A percentile compares a stretch with the other conserved stretches of the same genome.
Conservation (phyloP, 2,329 filamentous ascomycete genomes). For the Penicillium corylophilum region DNA sequence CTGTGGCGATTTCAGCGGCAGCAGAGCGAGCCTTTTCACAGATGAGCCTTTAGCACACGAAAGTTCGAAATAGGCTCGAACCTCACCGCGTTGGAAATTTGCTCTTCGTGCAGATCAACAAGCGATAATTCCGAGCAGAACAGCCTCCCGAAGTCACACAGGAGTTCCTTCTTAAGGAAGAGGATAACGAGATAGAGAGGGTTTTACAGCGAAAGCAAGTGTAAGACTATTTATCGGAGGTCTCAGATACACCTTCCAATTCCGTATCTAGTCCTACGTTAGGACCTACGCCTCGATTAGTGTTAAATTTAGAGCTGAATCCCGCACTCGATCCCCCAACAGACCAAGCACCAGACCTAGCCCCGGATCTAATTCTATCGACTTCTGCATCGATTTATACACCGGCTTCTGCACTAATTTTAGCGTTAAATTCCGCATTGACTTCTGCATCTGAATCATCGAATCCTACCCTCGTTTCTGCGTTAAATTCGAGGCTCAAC, state of each 20-base stretch:
- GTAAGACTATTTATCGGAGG: background rate
- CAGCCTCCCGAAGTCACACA: background rate
- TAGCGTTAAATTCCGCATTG: background rate
- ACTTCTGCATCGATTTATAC: no score
- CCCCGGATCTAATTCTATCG: background rate
- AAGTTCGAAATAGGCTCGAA: slow-evolving; percentile 1
- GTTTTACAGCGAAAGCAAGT: background rate
- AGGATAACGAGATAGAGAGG: background rate
- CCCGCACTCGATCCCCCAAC: background rate
- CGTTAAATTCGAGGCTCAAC: background rate
- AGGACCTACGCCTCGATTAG: no score
- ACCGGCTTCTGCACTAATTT: background rate
- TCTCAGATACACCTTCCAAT: background rate
- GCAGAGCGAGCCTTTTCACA: slow-evolving; percentile 3
- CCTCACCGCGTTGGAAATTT: background rate
- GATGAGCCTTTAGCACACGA: slow-evolving; percentile 3
- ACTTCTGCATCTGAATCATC: background rate
- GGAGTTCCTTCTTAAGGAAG: background rate
- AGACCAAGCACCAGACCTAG: background rate
- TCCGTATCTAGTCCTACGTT: no score
- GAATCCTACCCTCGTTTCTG: background rate
- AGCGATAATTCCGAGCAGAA: background rate
- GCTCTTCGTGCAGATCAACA: background rate
- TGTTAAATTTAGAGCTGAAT: no score
- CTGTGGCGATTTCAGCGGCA: slow-evolving; percentile 1